A percentile compares a stretch with the other conserved stretches of the same genome.
These are phyloP conservation scores for Chernovozyma aurita DNA, from an alignment of 1,139 yeast genomes.

Conservation along the genomic window DNA sequence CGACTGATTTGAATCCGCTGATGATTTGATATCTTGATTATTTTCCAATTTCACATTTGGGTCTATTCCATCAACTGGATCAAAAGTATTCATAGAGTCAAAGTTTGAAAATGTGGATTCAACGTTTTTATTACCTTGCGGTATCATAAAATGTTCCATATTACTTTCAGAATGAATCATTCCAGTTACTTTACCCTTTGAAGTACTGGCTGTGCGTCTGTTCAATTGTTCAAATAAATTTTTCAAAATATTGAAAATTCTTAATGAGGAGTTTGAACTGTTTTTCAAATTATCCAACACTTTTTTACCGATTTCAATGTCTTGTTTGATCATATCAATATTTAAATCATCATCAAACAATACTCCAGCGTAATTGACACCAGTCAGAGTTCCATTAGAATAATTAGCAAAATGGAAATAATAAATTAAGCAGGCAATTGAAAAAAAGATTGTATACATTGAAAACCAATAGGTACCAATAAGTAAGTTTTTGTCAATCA, in stretches of 20 bases:
- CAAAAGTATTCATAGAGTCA: slow-evolving; percentile 30
- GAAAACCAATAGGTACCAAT: slow-evolving; percentile 94
- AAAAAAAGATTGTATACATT: slow-evolving; percentile 85
- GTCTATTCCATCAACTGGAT: slow-evolving; percentile 3
- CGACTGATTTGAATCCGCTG: not conserved
- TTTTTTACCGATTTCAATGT: slow-evolving; percentile 77
- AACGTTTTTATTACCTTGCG: slow-evolving; percentile 11
- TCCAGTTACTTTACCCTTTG: slow-evolving; percentile 16
- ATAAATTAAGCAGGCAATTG: slow-evolving; percentile 82
- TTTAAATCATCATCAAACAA: slow-evolving; percentile 58
- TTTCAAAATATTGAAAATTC: slow-evolving; percentile 76
- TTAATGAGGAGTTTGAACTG: slow-evolving; percentile 69
- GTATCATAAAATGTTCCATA: slow-evolving; percentile 1
- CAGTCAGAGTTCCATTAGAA: slow-evolving; percentile 19
- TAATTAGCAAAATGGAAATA: slow-evolving; percentile 70
- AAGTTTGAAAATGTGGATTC: slow-evolving; percentile 30
- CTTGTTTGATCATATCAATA: slow-evolving; percentile 63
- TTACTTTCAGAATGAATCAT: slow-evolving; percentile 6
- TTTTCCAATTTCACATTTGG: not conserved
- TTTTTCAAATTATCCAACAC: slow-evolving; percentile 69
- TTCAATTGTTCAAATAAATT: slow-evolving; percentile 80
- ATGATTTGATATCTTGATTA: not conserved
- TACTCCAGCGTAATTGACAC: slow-evolving; percentile 44
- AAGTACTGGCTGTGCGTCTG: slow-evolving; percentile 51
- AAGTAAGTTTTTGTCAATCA: slow-evolving; percentile 68